Conservation (phyloP, 352 stramenopile genomes). For the Phytophthora cactorum region DNA sequence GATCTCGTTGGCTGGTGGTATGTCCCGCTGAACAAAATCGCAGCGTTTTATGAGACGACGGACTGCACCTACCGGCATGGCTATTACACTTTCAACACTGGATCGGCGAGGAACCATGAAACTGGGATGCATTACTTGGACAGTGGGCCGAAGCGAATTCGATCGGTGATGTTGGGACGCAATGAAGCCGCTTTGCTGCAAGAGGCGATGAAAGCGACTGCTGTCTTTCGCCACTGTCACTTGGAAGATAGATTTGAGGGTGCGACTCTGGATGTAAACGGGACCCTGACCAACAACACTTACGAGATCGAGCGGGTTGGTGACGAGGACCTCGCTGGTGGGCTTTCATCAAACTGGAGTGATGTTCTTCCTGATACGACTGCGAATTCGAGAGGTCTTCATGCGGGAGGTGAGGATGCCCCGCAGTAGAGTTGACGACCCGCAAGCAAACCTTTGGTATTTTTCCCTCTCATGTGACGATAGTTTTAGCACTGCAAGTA, state of each 20-base stretch:
- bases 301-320: constrained; percentile 1
- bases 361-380: constrained; percentile 1
- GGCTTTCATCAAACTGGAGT: constrained; percentile 13
- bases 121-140: constrained; percentile 1
- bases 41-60: constrained; percentile 18
- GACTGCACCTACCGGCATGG: constrained; percentile 11
- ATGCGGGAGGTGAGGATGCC: too few species aligned
- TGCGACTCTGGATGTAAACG: background rate
- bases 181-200: constrained; percentile 7
- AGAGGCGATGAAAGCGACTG: background rate
- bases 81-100: constrained; percentile 10
- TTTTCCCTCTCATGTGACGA: too few species aligned
- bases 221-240: background rate
- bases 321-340: background rate
- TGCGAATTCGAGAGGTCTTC: background rate
- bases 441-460: too few species aligned
- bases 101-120: background rate
- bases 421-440: too few species aligned
- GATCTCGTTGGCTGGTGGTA: constrained; percentile 1
- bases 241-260: background rate
- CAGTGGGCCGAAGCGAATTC: background rate
- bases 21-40: constrained; percentile 17
- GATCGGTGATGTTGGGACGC: constrained; percentile 15
- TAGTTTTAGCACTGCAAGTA: too few species aligned
- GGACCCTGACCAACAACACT: background rate